These are phyloP conservation scores for Penicillium crustosum DNA, from an alignment of 2,329 filamentous ascomycete species.

Conservation along the genomic window DNA sequence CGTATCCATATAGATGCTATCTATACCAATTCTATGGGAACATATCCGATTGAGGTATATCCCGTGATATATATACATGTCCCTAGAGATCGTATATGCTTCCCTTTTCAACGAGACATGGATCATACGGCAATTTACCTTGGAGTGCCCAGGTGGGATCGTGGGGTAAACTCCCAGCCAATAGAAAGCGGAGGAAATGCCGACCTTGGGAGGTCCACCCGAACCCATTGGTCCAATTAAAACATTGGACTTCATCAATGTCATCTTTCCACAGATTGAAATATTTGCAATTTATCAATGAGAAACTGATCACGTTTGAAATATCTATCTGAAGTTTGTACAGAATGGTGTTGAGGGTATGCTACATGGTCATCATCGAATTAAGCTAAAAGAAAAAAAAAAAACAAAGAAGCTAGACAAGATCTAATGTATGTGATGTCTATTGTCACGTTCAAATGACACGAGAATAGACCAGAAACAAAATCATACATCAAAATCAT, in stretches of 20 bases:
- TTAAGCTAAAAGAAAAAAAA: not conserved
- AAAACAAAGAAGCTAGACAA: not conserved
- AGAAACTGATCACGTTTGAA: not conserved
- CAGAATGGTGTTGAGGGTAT: slow-evolving; percentile 50
- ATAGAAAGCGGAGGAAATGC: not conserved
- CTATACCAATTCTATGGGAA: not conserved
- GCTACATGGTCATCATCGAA: slow-evolving; percentile 11
- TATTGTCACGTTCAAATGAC: not conserved
- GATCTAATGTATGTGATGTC: not conserved
- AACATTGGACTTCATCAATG: not conserved
- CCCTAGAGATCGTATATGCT: not conserved
- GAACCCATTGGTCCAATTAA: not conserved
- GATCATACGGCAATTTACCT: too few relatives aligned
- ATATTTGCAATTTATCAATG: not conserved
- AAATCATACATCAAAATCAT: not conserved
- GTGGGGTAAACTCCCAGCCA: not conserved
- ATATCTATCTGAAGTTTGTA: not conserved
- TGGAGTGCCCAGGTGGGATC: too few relatives aligned
- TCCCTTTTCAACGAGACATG: not conserved
- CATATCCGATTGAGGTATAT: not conserved
- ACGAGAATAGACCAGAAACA: not conserved
- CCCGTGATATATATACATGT: too few relatives aligned
- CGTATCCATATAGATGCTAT: too few relatives aligned
- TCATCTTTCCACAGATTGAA: not conserved
- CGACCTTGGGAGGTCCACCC: not conserved